These are phyloP conservation scores for Leishmania arabica DNA, from an alignment of 208 protist species.

Conservation along the genomic window DNA sequence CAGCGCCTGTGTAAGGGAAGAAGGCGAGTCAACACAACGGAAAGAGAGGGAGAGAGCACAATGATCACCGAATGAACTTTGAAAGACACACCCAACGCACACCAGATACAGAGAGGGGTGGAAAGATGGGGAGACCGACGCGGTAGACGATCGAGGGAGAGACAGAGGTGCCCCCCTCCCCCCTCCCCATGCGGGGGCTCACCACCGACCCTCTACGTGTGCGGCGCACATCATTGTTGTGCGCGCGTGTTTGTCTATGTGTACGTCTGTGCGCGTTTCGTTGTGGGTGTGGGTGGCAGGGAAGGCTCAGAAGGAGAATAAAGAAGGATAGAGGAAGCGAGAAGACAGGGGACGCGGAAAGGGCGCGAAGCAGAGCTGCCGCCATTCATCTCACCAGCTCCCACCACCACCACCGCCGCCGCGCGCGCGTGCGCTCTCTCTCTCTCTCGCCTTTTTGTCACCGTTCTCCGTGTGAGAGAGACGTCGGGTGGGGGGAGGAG, in stretches of 20 bases:
- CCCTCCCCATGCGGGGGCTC: neutral
- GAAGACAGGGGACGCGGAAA: neutral
- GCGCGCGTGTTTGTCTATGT: neutral
- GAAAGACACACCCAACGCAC: too few relatives aligned
- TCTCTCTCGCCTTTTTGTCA: neutral
- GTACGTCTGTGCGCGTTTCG: neutral
- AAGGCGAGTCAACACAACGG: too few relatives aligned
- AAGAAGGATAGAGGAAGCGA: neutral
- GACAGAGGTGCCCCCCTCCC: too few relatives aligned
- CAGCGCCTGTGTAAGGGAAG: too few relatives aligned
- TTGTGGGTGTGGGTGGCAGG: neutral
- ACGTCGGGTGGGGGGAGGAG: too few relatives aligned
- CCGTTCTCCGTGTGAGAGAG: neutral
- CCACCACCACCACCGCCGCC: too few relatives aligned
- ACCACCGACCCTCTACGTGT: neutral
- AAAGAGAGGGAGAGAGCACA: too few relatives aligned
- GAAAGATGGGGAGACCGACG: neutral
- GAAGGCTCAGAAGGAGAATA: neutral
- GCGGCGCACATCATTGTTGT: neutral
- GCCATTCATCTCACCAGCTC: neutral
- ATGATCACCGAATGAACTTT: too few relatives aligned
- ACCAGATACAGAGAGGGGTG: neutral
- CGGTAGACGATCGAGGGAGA: neutral
- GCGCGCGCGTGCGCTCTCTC: neutral
- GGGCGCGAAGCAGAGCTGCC: neutral